Percentiles rank a stretch among this genome's conserved stretches.
Conservation (phyloP, 1,139 yeast genomes). For the Saccharomyces hybrid region DNA sequence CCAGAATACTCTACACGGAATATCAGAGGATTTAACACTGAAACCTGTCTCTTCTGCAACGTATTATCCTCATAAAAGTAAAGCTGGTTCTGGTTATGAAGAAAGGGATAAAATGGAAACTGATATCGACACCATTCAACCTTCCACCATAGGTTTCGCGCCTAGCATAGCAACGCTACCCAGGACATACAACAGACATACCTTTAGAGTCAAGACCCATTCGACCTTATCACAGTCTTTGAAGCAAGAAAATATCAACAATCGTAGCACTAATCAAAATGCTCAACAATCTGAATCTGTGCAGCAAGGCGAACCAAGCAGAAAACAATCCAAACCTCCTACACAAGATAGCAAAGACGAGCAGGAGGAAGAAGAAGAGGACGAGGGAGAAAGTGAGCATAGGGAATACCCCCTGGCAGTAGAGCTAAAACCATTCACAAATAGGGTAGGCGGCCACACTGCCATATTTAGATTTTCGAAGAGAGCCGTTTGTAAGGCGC, state of each 20-base stretch:
- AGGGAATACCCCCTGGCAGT: slow-evolving; percentile 61
- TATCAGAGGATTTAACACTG: slow-evolving; percentile 21
- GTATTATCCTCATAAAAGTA: slow-evolving; percentile 52
- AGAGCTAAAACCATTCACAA: slow-evolving; percentile 78
- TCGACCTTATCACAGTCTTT: neutral
- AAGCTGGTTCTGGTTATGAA: slow-evolving; percentile 6
- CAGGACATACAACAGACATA: neutral
- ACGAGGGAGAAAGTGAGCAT: slow-evolving; percentile 22
- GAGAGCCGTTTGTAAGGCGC: slow-evolving; percentile 90
- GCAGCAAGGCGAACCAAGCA: slow-evolving; percentile 8
- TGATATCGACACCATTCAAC: slow-evolving; percentile 5
- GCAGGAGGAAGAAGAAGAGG: slow-evolving; percentile 16
- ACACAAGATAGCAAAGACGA: slow-evolving; percentile 35
- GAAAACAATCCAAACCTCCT: slow-evolving; percentile 25
- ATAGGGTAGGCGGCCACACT: slow-evolving; percentile 96
- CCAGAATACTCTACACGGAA: neutral
- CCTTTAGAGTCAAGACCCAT: neutral
- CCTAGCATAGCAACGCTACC: neutral
- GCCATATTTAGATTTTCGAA: slow-evolving; percentile 89
- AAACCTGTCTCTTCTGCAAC: slow-evolving; percentile 62
- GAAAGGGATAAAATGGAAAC: neutral
- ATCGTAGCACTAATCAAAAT: neutral
- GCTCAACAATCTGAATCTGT: neutral
- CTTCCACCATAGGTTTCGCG: neutral
- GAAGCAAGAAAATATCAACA: neutral